Evolutionary conservation across 2,329 filamentous ascomycete species (phyloP).

Genomic region (Ophiostoma sp.): DNA sequence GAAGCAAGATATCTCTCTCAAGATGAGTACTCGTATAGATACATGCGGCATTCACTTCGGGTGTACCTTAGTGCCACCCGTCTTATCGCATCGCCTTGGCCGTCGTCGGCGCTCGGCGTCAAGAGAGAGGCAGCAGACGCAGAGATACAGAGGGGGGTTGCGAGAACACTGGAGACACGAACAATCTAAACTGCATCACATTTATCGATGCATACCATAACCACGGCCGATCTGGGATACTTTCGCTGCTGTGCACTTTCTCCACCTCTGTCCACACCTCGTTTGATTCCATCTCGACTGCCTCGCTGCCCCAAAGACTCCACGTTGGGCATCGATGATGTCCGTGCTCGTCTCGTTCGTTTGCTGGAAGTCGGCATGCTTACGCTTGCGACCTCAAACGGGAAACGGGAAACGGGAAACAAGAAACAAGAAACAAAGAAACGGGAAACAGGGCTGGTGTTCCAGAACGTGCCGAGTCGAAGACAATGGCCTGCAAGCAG

Average conservation of each 20-base stretch:
- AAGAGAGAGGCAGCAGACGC: no score
- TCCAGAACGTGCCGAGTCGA: conserved; percentile 8
- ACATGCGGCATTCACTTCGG: background rate
- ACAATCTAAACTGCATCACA: no score
- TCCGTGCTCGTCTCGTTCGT: background rate
- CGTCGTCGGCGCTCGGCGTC: no score
- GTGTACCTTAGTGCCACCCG: background rate
- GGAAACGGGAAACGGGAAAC: background rate
- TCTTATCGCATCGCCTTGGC: no score
- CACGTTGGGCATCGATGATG: conserved; percentile 6
- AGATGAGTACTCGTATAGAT: no score
- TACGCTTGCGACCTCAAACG: background rate
- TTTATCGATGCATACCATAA: no score
- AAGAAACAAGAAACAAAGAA: background rate
- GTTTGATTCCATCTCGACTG: background rate
- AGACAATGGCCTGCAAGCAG: background rate
- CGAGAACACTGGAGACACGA: no score
- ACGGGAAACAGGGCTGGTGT: background rate
- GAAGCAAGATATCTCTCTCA: background rate
- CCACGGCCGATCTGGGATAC: no score
- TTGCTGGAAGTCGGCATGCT: background rate
- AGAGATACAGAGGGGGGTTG: no score
- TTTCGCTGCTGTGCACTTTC: no score
- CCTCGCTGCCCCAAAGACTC: background rate
- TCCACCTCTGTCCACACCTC: no score